phyloP scores from a whole-genome alignment of 2,329 filamentous ascomycete species.

The Lasiodiplodia citricola region DNA sequence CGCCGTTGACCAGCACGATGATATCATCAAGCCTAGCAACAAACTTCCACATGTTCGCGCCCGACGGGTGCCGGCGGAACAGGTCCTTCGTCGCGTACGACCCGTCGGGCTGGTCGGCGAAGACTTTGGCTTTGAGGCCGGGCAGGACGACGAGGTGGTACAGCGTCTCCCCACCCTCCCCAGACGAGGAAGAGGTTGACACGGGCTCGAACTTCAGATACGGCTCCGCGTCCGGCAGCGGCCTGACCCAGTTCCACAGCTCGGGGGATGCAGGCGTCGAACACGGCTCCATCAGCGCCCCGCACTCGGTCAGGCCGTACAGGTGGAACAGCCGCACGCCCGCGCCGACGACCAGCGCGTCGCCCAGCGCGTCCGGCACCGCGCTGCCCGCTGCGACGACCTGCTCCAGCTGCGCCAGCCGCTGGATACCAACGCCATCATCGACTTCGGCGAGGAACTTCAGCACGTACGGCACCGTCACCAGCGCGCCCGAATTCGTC shows the following conservation, averaged over 20 bases:
- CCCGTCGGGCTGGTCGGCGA: conserved; percentile 45
- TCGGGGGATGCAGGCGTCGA: conserved; percentile 45
- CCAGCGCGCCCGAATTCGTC: conserved; percentile 48
- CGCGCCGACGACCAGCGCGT: conserved; percentile 45
- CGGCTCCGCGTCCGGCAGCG: conserved; percentile 45
- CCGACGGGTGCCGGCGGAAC: background rate
- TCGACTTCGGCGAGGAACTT: conserved; percentile 66
- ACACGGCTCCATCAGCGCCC: conserved; percentile 65
- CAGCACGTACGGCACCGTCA: conserved; percentile 68
- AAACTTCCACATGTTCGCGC: conserved; percentile 6
- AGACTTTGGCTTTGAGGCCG: conserved; percentile 36
- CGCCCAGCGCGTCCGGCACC: conserved; percentile 65
- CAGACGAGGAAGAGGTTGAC: background rate
- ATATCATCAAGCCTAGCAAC: background rate
- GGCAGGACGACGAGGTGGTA: conserved; percentile 33
- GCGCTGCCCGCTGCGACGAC: conserved; percentile 64
- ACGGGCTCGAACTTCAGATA: conserved; percentile 32
- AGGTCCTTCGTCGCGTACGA: conserved; percentile 52
- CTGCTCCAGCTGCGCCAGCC: conserved; percentile 54
- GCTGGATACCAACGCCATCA: conserved; percentile 59
- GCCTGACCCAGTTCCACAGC: conserved; percentile 65
- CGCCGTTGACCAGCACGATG: conserved; percentile 20
- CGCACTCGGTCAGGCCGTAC: conserved; percentile 58
- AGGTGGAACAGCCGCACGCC: conserved; percentile 57
- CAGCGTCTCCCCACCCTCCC: background rate